These are phyloP conservation scores for Lentinus tigrinus DNA, from an alignment of 768 basidiomycete genomes.

Conservation along the genomic window DNA sequence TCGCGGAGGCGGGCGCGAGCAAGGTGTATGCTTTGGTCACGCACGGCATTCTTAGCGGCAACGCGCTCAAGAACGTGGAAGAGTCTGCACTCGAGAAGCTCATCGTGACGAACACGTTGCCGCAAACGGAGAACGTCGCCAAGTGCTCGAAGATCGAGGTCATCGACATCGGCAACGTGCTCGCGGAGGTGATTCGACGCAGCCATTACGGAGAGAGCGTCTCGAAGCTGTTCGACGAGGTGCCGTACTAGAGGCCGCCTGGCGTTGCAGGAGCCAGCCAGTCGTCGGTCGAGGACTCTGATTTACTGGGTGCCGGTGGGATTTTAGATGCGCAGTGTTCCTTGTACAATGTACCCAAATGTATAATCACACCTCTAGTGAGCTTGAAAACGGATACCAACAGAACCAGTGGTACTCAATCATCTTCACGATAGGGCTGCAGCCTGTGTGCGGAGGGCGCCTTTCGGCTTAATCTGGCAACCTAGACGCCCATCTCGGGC, in stretches of 20 bases:
- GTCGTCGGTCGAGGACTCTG: background rate
- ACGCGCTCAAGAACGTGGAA: slow-evolving; percentile 74
- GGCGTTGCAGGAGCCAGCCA: background rate
- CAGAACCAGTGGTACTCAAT: too few species aligned
- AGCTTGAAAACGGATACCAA: slow-evolving; percentile 1
- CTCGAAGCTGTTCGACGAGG: slow-evolving; percentile 85
- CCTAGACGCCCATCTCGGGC: too few species aligned
- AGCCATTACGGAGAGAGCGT: slow-evolving; percentile 98
- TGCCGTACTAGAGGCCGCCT: slow-evolving; percentile 62
- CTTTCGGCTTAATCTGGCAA: too few species aligned
- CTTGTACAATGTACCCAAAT: slow-evolving; percentile 11
- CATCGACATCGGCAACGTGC: slow-evolving; percentile 90
- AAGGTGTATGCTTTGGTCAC: slow-evolving; percentile 92
- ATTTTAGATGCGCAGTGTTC: slow-evolving; percentile 13
- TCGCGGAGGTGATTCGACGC: slow-evolving; percentile 93
- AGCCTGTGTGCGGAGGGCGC: background rate
- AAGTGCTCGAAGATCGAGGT: slow-evolving; percentile 82
- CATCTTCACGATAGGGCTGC: too few species aligned
- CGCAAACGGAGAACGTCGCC: slow-evolving; percentile 76
- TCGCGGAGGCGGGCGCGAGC: slow-evolving; percentile 84
- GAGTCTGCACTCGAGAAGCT: slow-evolving; percentile 84
- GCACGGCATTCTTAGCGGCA: slow-evolving; percentile 92
- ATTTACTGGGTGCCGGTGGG: background rate
- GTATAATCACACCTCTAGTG: slow-evolving; percentile 1
- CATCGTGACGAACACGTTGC: slow-evolving; percentile 98